phyloP scores from a whole-genome alignment of 495 filamentous ascomycete species.

The Pyronema omphalodes region DNA sequence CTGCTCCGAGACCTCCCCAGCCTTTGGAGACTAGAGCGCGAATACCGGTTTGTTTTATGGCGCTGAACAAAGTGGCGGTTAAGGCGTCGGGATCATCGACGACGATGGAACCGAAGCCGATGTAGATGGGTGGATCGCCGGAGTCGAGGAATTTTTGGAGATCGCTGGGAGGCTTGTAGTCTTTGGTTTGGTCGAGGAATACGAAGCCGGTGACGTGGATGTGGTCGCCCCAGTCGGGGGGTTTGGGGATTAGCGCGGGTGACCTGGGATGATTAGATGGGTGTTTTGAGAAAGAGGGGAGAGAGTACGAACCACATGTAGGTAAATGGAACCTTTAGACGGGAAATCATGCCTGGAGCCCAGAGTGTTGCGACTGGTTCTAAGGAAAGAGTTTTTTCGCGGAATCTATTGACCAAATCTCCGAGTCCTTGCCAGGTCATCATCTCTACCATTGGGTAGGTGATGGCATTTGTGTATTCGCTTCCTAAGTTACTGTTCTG shows the following conservation, averaged over 20 bases:
- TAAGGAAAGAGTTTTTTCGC: constrained; percentile 38
- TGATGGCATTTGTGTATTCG: constrained; percentile 52
- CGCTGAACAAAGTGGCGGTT: constrained; percentile 43
- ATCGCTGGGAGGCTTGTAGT: constrained; percentile 36
- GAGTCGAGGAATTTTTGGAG: constrained; percentile 37
- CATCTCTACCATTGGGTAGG: constrained; percentile 53
- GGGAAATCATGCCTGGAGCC: constrained; percentile 44
- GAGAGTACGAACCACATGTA: constrained; percentile 36
- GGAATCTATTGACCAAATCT: constrained; percentile 47
- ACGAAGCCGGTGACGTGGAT: constrained; percentile 47
- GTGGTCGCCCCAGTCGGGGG: constrained; percentile 42
- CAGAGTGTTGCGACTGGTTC: constrained; percentile 44
- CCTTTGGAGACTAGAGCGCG: constrained; percentile 47
- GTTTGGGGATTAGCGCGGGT: constrained; percentile 45
- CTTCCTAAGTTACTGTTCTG: constrained; percentile 41
- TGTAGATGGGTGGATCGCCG: constrained; percentile 40
- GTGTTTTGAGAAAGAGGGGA: background rate
- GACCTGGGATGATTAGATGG: constrained; percentile 22
- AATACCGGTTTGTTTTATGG: constrained; percentile 39
- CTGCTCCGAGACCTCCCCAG: constrained; percentile 45
- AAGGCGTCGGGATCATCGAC: constrained; percentile 47
- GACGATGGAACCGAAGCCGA: constrained; percentile 52
- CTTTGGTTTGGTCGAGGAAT: constrained; percentile 43
- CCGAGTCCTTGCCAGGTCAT: constrained; percentile 45
- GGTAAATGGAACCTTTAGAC: constrained; percentile 43